Evolutionary conservation across 345 rosid genomes (phyloP), one percentile per base, ranked within the genome.

Genomic region (Citrus hindsii): DNA sequence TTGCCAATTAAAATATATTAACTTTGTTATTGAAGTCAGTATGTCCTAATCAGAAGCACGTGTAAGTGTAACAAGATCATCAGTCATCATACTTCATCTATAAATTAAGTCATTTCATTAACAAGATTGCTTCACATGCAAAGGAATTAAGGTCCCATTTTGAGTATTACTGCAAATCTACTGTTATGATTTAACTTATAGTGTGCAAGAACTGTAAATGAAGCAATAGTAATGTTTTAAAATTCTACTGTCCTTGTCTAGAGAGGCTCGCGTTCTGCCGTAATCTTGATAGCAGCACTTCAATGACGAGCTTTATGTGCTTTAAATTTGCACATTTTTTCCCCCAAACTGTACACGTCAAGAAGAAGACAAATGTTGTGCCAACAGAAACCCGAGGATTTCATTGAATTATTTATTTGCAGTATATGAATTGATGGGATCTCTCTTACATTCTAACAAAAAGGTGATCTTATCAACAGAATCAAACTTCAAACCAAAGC

Each of bases 11-110:
- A 62, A 35, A 67, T 13, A 65, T 56, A 56, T 75, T 46, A 60
- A 76, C 77, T 82, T 81, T 74, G 62, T 76, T 80, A 72, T 74
- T 72, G 42, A 82, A 80, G 81, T 75, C 67, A 67, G 46, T 32
- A 75, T 67, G 85, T 78, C 85, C 73, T 80, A 74, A 71, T 76
- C 80, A 56, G 73, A 61, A 75, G 82, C 86, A 82, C 87, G 79
- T 82, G 58, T 18, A 6, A 18, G 85, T 56, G 66, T 64, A 38
- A 25, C 75, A 64, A 71, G 70, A 83, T 74, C 81, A 78, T 67
- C 59, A 35, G 81, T 74, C 81, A 76, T 67, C 59, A 35, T 53
- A 35, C 79, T 74, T 60, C 51, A 70, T 40, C 27, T 19, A 73
- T 71, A 48, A n/a, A 77, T 62, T n/a, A 69, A 75, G 40, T 28